Percentiles rank a stretch among this genome's conserved stretches.
Conservation (phyloP, 495 filamentous ascomycete genomes). For the Aspergillus sclerotiicarbonarius region DNA sequence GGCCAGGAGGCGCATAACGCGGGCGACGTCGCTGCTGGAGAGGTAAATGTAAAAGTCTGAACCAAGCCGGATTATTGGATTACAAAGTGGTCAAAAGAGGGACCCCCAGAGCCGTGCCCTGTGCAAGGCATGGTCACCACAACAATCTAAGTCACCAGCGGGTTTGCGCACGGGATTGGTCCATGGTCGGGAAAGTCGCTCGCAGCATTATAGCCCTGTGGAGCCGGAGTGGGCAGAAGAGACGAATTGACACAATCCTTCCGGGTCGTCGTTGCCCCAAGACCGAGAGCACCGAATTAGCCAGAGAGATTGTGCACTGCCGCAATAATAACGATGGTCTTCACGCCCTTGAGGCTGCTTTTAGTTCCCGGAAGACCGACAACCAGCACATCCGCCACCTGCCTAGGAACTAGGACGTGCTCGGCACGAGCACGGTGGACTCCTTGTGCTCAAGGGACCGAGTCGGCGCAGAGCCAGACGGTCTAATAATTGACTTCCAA, state of each 20-base stretch:
- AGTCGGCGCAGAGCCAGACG: too few species aligned
- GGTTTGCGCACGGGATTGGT: conserved; percentile 3
- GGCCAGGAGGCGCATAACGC: background rate
- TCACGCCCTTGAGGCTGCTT: background rate
- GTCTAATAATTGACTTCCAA: too few species aligned
- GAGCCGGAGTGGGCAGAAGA: conserved; percentile 1
- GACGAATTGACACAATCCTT: conserved; percentile 6
- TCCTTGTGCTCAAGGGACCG: too few species aligned
- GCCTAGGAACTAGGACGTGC: too few species aligned
- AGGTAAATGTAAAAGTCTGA: background rate
- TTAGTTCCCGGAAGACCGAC: background rate
- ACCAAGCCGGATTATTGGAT: background rate
- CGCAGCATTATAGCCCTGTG: conserved; percentile 14
- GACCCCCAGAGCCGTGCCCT: background rate
- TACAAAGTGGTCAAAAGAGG: background rate
- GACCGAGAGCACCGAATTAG: conserved; percentile 10
- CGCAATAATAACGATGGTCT: conserved; percentile 4
- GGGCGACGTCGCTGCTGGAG: background rate
- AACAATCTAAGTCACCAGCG: background rate
- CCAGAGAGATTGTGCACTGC: conserved; percentile 12
- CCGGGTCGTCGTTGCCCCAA: background rate
- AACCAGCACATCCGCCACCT: too few species aligned
- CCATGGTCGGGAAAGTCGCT: conserved; percentile 8
- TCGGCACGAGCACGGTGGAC: too few species aligned
- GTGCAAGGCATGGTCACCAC: background rate